Conservation (phyloP, 495 filamentous ascomycete genomes). For the Hyaloscypha hepaticicola region DNA sequence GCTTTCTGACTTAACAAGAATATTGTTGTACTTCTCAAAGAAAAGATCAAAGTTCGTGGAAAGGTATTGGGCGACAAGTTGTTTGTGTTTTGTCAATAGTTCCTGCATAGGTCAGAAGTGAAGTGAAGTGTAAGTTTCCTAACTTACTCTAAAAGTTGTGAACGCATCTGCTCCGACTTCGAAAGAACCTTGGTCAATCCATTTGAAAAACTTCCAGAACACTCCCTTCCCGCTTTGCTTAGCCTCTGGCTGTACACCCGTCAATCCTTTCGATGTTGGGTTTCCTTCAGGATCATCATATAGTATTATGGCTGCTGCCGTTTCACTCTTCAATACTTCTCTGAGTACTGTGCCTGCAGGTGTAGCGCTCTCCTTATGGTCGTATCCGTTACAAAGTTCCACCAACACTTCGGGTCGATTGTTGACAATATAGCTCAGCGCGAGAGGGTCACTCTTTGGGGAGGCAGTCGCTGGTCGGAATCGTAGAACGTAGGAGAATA, state of each 20-base stretch:
- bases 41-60: slow-evolving; percentile 86
- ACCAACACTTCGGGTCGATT: slow-evolving; percentile 83
- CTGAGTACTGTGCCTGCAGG: slow-evolving; percentile 87
- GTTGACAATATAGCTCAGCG: slow-evolving; percentile 81
- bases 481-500: slow-evolving; percentile 84
- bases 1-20: slow-evolving; percentile 86
- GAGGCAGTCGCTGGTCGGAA: slow-evolving; percentile 64
- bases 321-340: slow-evolving; percentile 89
- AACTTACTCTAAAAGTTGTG: slow-evolving; percentile 84
- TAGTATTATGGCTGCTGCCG: slow-evolving; percentile 82
- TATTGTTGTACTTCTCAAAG: slow-evolving; percentile 83
- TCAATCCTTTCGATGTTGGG: slow-evolving; percentile 53
- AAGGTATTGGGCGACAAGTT: slow-evolving; percentile 81
- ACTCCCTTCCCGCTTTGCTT: slow-evolving; percentile 73
- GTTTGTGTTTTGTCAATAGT: slow-evolving; percentile 90
- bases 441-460: slow-evolving; percentile 66
- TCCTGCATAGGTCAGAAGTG: slow-evolving; percentile 82
- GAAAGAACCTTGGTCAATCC: slow-evolving; percentile 93
- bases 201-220: slow-evolving; percentile 98
- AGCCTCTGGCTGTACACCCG: slow-evolving; percentile 63
- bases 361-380: slow-evolving; percentile 86
- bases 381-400: slow-evolving; percentile 86
- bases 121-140: background rate
- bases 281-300: slow-evolving; percentile 77
- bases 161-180: slow-evolving; percentile 98